phyloP scores from a whole-genome alignment of 345 rosid species.

The Populus tremula region DNA sequence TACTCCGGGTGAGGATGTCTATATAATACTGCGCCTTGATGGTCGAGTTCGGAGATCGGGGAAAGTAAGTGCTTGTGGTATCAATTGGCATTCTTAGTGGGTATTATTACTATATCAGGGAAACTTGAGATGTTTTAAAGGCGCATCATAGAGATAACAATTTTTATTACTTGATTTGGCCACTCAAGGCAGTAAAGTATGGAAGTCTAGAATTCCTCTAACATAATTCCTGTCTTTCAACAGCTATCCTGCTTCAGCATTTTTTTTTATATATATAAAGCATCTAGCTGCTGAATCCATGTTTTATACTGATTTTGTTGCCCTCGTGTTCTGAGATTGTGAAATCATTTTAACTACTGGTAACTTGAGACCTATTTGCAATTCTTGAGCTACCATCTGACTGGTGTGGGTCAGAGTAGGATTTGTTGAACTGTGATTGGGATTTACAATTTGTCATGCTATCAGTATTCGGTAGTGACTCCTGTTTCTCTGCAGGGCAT shows the following conservation, averaged over 20 bases:
- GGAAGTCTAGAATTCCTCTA: background rate
- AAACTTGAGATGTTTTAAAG: background rate
- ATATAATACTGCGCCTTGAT: constrained; percentile 83
- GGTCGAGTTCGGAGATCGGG: constrained; percentile 97
- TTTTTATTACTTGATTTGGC: background rate
- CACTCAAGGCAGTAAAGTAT: background rate
- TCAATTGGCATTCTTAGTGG: background rate
- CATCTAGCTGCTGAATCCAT: background rate
- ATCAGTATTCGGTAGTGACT: background rate
- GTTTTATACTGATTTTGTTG: background rate
- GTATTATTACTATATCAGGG: background rate
- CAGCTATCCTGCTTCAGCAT: background rate
- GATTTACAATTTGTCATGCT: background rate
- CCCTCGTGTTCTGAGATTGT: background rate
- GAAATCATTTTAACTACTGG: background rate
- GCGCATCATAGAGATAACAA: background rate
- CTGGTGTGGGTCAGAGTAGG: background rate
- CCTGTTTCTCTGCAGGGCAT: constrained; percentile 52
- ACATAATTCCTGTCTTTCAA: background rate
- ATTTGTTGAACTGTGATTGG: background rate
- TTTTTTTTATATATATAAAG: background rate
- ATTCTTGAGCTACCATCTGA: background rate
- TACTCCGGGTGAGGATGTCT: constrained; percentile 78
- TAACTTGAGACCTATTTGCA: background rate
- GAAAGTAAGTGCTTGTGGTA: constrained; percentile 41